phyloP scores from a whole-genome alignment of 1,139 yeast genomes.

The Suhomyces terraborum region DNA sequence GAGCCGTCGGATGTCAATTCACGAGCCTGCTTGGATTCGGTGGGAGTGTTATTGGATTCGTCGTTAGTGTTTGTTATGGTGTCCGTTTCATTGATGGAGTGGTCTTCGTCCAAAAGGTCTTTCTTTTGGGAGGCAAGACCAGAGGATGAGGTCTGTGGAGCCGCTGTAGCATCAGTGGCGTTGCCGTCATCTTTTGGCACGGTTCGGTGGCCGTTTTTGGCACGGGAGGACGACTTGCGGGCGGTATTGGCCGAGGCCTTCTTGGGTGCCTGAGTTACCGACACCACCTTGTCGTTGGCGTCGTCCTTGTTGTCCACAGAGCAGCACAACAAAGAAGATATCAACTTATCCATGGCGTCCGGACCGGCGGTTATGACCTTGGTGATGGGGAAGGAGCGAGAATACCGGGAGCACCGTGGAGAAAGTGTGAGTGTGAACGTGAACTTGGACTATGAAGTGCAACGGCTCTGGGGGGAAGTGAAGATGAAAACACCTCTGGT shows the following conservation, averaged over 20 bases:
- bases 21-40: conserved; percentile 9
- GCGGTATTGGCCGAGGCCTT: conserved; percentile 7
- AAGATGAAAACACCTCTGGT: conserved; percentile 8
- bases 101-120: conserved; percentile 42
- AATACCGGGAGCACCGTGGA: conserved; percentile 1
- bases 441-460: background rate
- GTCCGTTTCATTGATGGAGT: conserved; percentile 46
- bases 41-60: conserved; percentile 22
- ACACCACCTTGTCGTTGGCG: conserved; percentile 27
- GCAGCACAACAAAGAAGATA: conserved; percentile 45
- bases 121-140: conserved; percentile 20
- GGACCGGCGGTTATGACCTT: conserved; percentile 12
- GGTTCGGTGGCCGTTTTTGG: conserved; percentile 1
- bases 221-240: conserved; percentile 7
- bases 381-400: conserved; percentile 4
- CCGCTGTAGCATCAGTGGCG: conserved; percentile 12
- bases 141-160: conserved; percentile 12
- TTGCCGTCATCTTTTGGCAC: conserved; percentile 9
- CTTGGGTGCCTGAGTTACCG: conserved; percentile 14
- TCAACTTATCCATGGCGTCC: conserved; percentile 27
- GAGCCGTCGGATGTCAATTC: conserved; percentile 9
- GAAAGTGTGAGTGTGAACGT: no score
- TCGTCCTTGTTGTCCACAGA: conserved; percentile 42
- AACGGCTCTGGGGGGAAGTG: background rate
- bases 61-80: conserved; percentile 48